Percentiles rank a stretch among this genome's conserved stretches.
Evolutionary conservation across 495 filamentous ascomycete species (phyloP).

Genomic region (Penicillium cosmopolitanum): DNA sequence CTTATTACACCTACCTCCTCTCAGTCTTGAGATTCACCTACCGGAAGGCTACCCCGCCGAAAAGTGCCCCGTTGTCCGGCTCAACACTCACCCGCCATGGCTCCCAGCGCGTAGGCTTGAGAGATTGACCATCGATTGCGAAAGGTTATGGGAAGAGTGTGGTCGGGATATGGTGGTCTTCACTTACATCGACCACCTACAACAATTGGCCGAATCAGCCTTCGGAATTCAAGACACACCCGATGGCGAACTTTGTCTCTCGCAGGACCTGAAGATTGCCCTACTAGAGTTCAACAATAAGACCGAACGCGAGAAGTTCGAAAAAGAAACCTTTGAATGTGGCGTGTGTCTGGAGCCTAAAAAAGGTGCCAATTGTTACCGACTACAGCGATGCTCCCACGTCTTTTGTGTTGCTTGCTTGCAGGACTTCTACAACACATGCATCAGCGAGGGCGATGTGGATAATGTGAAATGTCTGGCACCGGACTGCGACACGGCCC

Average conservation of each 20-base stretch:
- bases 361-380: conserved; percentile 81
- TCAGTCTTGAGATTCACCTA: conserved; percentile 69
- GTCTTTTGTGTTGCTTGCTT: conserved; percentile 88
- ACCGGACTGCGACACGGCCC: conserved; percentile 72
- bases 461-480: conserved; percentile 74
- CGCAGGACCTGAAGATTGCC: conserved; percentile 64
- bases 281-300: conserved; percentile 81
- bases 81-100: conserved; percentile 73
- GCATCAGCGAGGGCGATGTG: conserved; percentile 85
- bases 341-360: conserved; percentile 92
- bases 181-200: conserved; percentile 83
- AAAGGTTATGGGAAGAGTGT: conserved; percentile 78
- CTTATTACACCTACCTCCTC: conserved; percentile 75
- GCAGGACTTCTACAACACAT: conserved; percentile 84
- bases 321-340: conserved; percentile 85
- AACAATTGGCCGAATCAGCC: conserved; percentile 73
- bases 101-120: conserved; percentile 60
- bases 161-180: conserved; percentile 78
- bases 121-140: conserved; percentile 62
- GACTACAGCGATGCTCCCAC: conserved; percentile 77
- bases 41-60: conserved; percentile 76
- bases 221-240: conserved; percentile 69
- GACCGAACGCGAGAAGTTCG: conserved; percentile 72
- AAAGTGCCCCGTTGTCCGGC: conserved; percentile 64
- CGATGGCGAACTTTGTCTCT: conserved; percentile 44